phyloP scores from a whole-genome alignment of 805 yeast species.

The Teunomyces tritomae region DNA sequence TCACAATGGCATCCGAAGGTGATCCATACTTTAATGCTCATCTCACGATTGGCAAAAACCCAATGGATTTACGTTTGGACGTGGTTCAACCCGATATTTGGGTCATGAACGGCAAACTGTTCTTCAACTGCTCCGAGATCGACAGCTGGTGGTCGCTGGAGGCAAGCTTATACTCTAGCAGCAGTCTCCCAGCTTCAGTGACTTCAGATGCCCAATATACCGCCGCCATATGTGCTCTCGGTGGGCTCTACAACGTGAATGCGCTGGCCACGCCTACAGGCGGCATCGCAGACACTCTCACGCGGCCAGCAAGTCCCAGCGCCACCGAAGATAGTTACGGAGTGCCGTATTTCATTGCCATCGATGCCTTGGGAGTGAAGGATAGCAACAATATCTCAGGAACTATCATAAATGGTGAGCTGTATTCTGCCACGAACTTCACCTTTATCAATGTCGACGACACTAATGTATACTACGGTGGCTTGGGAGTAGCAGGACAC shows the following conservation, averaged over 20 bases:
- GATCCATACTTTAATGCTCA: slow-evolving; percentile 17
- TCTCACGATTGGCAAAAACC: slow-evolving; percentile 11
- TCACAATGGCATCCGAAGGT: slow-evolving; percentile 12
- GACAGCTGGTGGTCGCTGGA: slow-evolving; percentile 17
- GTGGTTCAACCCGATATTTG: slow-evolving; percentile 37
- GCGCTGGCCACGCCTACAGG: slow-evolving; percentile 10
- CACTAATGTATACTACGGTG: slow-evolving; percentile 27
- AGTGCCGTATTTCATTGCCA: slow-evolving; percentile 29
- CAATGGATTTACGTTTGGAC: slow-evolving; percentile 26
- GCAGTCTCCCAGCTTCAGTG: slow-evolving; percentile 10
- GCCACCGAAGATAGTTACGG: slow-evolving; percentile 14
- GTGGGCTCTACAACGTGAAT: slow-evolving; percentile 18
- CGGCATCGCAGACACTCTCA: too few relatives aligned
- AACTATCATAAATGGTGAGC: slow-evolving; percentile 9
- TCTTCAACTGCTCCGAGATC: slow-evolving; percentile 24
- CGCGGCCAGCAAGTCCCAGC: slow-evolving; percentile 6
- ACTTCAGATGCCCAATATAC: slow-evolving; percentile 20
- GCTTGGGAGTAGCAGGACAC: slow-evolving; percentile 31
- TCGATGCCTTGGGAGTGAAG: slow-evolving; percentile 26
- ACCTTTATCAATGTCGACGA: slow-evolving; percentile 27
- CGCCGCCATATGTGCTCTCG: slow-evolving; percentile 26
- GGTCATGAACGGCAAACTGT: slow-evolving; percentile 28
- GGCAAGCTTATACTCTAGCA: neutral
- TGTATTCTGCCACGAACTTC: slow-evolving; percentile 17
- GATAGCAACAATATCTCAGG: slow-evolving; percentile 23